A percentile compares a stretch with the other conserved stretches of the same genome.
phyloP scores from a whole-genome alignment of 2,329 filamentous ascomycete genomes.

The Aspergillus eucalypticola region DNA sequence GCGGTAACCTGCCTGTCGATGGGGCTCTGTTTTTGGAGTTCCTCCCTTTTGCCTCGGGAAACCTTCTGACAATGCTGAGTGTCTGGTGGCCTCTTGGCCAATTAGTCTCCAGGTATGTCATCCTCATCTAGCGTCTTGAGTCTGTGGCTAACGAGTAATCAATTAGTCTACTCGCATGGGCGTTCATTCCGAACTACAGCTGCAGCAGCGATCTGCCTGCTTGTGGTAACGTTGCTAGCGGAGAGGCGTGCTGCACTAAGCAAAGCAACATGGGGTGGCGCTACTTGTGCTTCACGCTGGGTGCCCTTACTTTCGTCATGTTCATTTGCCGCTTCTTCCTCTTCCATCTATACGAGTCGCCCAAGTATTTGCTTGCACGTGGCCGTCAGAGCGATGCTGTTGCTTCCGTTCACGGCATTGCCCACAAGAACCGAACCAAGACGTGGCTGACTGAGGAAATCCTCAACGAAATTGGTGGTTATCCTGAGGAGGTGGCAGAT shows the following conservation, averaged over 20 bases:
- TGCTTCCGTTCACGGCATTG: conserved; percentile 75
- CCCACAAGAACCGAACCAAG: conserved; percentile 65
- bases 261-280: conserved; percentile 72
- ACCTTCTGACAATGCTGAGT: conserved; percentile 75
- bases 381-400: conserved; percentile 78
- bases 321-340: conserved; percentile 76
- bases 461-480: conserved; percentile 56
- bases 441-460: conserved; percentile 76
- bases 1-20: conserved; percentile 76
- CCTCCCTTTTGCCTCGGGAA: conserved; percentile 71
- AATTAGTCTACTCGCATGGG: conserved; percentile 64
- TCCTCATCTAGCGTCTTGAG: not conserved
- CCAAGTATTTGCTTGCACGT: conserved; percentile 77
- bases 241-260: conserved; percentile 44
- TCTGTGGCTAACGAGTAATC: not conserved
- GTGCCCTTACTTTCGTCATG: conserved; percentile 72
- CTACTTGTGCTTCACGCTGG: conserved; percentile 70
- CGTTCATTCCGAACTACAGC: conserved; percentile 69
- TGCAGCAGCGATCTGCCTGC: conserved; percentile 38
- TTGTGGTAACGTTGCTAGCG: conserved; percentile 31
- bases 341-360: conserved; percentile 81
- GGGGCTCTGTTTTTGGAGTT: conserved; percentile 83
- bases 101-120: conserved; percentile 57
- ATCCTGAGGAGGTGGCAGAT: conserved; percentile 44
- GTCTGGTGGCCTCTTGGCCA: conserved; percentile 87